A percentile compares a stretch with the other conserved stretches of the same genome.
Conservation (phyloP, 2,329 filamentous ascomycete species). For the Sclerotinia sclerotiorum region DNA sequence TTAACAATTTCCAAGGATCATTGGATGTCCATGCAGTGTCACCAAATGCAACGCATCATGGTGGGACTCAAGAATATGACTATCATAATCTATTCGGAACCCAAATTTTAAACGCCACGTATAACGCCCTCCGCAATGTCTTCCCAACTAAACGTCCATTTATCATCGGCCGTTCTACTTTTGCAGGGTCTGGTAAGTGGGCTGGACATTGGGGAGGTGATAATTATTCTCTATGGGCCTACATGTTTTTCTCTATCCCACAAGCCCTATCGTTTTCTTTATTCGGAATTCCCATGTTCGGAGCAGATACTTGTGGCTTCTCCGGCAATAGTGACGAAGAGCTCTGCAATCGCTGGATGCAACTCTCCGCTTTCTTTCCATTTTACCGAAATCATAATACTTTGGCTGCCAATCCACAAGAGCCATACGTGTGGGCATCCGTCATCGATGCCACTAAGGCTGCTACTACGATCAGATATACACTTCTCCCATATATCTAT, state of each 20-base stretch:
- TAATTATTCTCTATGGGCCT: constrained; percentile 68
- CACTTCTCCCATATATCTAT: constrained; percentile 73
- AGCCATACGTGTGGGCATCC: constrained; percentile 68
- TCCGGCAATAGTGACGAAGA: constrained; percentile 65
- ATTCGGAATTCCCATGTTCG: constrained; percentile 77
- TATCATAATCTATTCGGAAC: constrained; percentile 78
- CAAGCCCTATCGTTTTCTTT: constrained; percentile 74
- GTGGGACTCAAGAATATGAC: constrained; percentile 75
- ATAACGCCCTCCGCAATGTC: constrained; percentile 42
- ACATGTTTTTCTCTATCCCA: constrained; percentile 75
- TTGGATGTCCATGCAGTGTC: constrained; percentile 70
- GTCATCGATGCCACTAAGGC: constrained; percentile 63
- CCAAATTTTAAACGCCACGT: constrained; percentile 75
- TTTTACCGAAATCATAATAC: constrained; percentile 78
- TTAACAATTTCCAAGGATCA: constrained; percentile 72
- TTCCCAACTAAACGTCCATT: constrained; percentile 69
- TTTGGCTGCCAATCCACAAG: constrained; percentile 60
- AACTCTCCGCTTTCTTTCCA: constrained; percentile 71
- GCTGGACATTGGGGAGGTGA: constrained; percentile 84
- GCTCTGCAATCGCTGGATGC: constrained; percentile 74
- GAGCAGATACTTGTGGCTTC: constrained; percentile 70
- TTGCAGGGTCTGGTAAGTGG: constrained; percentile 71
- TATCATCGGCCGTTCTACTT: constrained; percentile 81
- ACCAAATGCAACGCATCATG: constrained; percentile 74
- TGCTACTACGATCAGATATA: constrained; percentile 70